Percentiles rank a stretch among this genome's conserved stretches.
Conservation (phyloP, 176 grass and related monocot genomes). For the Cenchrus purpureus region DNA sequence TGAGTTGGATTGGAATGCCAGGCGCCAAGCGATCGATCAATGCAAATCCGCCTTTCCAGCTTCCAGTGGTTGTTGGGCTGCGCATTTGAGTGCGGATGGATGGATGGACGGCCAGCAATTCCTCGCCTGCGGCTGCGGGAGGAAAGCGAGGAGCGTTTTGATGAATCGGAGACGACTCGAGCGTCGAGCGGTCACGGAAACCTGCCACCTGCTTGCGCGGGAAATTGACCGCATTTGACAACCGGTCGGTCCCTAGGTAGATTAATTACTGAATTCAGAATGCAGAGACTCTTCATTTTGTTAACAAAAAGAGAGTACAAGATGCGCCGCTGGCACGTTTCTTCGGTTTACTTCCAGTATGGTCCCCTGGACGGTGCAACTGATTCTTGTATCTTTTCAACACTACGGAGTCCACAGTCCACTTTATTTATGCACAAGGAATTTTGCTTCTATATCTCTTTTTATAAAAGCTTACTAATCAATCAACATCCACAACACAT, state of each 20-base stretch:
- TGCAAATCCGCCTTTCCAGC: neutral
- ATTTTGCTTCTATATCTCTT: neutral
- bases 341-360: neutral
- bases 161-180: neutral
- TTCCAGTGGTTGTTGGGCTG: neutral
- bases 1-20: conserved; percentile 30
- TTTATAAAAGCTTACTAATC: neutral
- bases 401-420: neutral
- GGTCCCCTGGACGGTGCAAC: neutral
- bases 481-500: neutral
- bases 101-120: neutral
- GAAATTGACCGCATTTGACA: too few relatives aligned
- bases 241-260: too few relatives aligned
- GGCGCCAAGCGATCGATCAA: neutral
- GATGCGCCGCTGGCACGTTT: too few relatives aligned
- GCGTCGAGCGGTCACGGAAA: neutral
- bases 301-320: too few relatives aligned
- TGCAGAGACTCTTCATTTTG: too few relatives aligned
- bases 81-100: neutral
- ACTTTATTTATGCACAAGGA: neutral
- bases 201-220: neutral
- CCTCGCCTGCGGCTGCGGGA: too few relatives aligned
- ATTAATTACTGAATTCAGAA: too few relatives aligned
- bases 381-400: neutral
- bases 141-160: neutral